Conservation (phyloP, 2,329 filamentous ascomycete genomes). For the Xylaria sp. region DNA sequence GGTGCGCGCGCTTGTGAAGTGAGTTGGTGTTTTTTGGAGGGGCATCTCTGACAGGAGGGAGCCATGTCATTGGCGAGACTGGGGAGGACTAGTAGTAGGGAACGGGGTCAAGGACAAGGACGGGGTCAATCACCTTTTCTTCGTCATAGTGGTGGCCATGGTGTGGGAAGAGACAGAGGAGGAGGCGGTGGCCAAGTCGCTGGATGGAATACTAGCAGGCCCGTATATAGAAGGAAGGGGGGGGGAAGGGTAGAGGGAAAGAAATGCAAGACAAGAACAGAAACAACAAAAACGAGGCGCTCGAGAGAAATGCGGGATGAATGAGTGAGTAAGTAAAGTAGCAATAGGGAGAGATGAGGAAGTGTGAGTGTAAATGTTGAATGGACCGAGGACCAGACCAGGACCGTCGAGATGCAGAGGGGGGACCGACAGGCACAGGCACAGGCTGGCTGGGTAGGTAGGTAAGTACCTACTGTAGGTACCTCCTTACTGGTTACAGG, state of each 20-base stretch:
- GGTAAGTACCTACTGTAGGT: neutral
- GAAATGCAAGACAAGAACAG: slow-evolving; percentile 1
- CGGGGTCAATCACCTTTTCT: slow-evolving; percentile 26
- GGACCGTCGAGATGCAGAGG: too few species aligned
- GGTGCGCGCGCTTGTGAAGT: neutral
- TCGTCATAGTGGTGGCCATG: slow-evolving; percentile 26
- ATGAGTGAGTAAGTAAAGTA: neutral
- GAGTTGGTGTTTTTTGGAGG: slow-evolving; percentile 21
- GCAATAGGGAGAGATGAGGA: neutral
- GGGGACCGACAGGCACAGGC: neutral
- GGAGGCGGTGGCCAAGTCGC: neutral
- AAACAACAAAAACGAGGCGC: slow-evolving; percentile 10
- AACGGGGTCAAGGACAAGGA: too few species aligned
- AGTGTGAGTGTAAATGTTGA: slow-evolving; percentile 17
- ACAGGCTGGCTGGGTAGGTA: neutral
- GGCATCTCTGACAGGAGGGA: slow-evolving; percentile 12
- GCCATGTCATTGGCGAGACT: slow-evolving; percentile 12
- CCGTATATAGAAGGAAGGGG: slow-evolving; percentile 14
- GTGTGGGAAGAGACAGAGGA: neutral
- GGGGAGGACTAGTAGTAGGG: too few species aligned
- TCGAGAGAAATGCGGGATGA: too few species aligned
- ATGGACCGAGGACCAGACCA: slow-evolving; percentile 1
- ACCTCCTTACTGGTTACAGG: neutral
- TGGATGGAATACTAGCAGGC: slow-evolving; percentile 15
- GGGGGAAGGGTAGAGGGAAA: neutral